phyloP scores from a whole-genome alignment of 768 basidiomycete genomes.

The Panaeolus papilionaceus region DNA sequence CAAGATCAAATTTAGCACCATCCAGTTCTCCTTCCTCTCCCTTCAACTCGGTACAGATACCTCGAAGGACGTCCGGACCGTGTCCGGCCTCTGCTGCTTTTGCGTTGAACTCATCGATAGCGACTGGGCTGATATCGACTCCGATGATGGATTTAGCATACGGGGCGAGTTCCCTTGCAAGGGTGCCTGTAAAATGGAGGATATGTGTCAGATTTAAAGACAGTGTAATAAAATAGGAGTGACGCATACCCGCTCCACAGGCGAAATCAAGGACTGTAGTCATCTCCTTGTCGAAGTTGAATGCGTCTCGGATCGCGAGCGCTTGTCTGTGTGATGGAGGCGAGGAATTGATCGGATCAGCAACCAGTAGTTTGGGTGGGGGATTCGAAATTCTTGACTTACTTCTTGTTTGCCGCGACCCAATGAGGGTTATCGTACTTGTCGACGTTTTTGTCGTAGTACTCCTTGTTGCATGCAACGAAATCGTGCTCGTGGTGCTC shows the following conservation, averaged over 20 bases:
- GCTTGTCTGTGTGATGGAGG: neutral
- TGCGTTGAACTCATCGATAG: constrained; percentile 72
- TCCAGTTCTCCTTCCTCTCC: constrained; percentile 54
- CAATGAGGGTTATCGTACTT: constrained; percentile 22
- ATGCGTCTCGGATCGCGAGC: constrained; percentile 61
- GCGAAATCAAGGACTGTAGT: constrained; percentile 76
- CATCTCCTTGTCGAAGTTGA: constrained; percentile 63
- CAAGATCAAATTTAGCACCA: constrained; percentile 67
- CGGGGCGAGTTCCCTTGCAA: constrained; percentile 66
- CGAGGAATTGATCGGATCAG: neutral
- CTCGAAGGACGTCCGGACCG: constrained; percentile 67
- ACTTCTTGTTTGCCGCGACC: constrained; percentile 52
- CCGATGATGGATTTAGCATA: constrained; percentile 70
- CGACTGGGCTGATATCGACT: constrained; percentile 75
- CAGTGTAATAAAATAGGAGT: neutral
- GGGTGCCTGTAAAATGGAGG: constrained; percentile 50
- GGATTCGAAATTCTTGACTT: neutral
- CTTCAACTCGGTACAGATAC: constrained; percentile 58
- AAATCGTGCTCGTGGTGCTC: constrained; percentile 2
- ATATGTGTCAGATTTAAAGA: neutral
- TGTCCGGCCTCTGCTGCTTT: constrained; percentile 67
- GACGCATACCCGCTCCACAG: constrained; percentile 62
- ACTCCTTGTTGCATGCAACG: neutral
- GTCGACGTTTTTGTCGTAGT: neutral
- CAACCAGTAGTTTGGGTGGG: neutral